A percentile compares a stretch with the other conserved stretches of the same genome.
These are phyloP conservation scores for Austroboletus festivus DNA, from an alignment of 768 basidiomycete species.

Conservation along the genomic window DNA sequence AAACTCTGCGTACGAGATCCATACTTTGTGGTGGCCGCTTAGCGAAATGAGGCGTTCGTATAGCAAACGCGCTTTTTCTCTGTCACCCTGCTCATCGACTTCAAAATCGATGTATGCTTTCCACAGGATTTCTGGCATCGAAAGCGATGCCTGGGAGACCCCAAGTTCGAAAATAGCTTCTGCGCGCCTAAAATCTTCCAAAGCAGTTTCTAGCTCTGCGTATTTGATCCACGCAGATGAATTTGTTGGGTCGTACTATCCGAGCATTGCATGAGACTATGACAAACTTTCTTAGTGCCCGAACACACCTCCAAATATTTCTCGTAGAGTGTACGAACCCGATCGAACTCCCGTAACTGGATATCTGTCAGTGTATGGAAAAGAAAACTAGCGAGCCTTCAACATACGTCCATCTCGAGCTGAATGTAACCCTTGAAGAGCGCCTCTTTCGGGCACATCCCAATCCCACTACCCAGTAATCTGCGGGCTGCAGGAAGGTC, in stretches of 20 bases:
- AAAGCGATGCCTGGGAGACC: slow-evolving; percentile 74
- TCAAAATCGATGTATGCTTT: slow-evolving; percentile 98
- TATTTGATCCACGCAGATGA: slow-evolving; percentile 95
- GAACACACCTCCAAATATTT: slow-evolving; percentile 83
- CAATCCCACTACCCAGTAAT: slow-evolving; percentile 85
- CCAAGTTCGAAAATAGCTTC: slow-evolving; percentile 95
- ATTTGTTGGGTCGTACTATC: slow-evolving; percentile 82
- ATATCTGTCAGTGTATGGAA: slow-evolving; percentile 8
- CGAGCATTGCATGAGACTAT: not conserved
- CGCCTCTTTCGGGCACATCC: slow-evolving; percentile 94
- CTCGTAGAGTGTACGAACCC: slow-evolving; percentile 86
- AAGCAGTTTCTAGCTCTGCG: slow-evolving; percentile 84
- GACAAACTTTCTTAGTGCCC: not conserved
- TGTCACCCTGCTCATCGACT: slow-evolving; percentile 82
- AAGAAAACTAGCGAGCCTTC: not conserved
- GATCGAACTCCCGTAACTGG: slow-evolving; percentile 91
- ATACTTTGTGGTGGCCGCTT: slow-evolving; percentile 95
- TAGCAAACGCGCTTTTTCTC: slow-evolving; percentile 74
- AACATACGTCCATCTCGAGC: slow-evolving; percentile 78
- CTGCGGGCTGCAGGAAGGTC: slow-evolving; percentile 84
- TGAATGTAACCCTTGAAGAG: slow-evolving; percentile 97
- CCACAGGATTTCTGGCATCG: slow-evolving; percentile 94
- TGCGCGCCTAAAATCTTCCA: slow-evolving; percentile 84
- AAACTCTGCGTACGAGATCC: slow-evolving; percentile 93
- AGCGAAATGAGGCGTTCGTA: slow-evolving; percentile 85